Percentiles rank a stretch among this genome's conserved stretches.
These are phyloP conservation scores for Fusarium pilosicola DNA, from an alignment of 2,329 filamentous ascomycete genomes.

Conservation along the genomic window DNA sequence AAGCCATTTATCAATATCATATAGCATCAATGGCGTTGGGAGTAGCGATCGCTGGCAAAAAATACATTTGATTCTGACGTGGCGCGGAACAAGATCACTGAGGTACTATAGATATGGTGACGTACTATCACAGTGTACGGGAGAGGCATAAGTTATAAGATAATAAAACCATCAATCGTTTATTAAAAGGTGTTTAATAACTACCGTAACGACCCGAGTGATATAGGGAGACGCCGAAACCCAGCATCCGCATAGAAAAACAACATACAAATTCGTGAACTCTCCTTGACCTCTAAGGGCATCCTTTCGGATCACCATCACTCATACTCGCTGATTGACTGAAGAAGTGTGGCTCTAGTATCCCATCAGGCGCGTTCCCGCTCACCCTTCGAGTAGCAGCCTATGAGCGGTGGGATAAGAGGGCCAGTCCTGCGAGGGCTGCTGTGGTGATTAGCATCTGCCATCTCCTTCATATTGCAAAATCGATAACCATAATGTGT, in stretches of 20 bases:
- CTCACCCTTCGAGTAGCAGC: slow-evolving; percentile 24
- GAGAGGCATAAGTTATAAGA: neutral
- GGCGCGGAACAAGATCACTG: neutral
- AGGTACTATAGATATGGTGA: neutral
- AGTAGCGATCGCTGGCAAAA: neutral
- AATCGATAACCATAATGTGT: slow-evolving; percentile 71
- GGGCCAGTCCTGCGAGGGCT: slow-evolving; percentile 26
- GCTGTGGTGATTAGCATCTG: slow-evolving; percentile 44
- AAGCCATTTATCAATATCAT: neutral
- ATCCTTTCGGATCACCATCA: slow-evolving; percentile 31
- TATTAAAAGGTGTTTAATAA: slow-evolving; percentile 38
- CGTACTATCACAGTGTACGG: neutral
- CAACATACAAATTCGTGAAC: slow-evolving; percentile 41
- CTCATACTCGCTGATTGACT: slow-evolving; percentile 36
- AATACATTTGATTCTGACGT: neutral
- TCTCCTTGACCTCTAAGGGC: slow-evolving; percentile 20
- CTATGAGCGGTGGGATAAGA: slow-evolving; percentile 41
- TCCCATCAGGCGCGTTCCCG: slow-evolving; percentile 11
- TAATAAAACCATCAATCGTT: slow-evolving; percentile 36
- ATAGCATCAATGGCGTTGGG: slow-evolving; percentile 25
- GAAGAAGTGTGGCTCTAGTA: slow-evolving; percentile 32
- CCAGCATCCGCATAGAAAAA: slow-evolving; percentile 35
- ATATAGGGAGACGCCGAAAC: slow-evolving; percentile 25
- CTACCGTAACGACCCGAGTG: slow-evolving; percentile 29
- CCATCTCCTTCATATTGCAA: slow-evolving; percentile 60